Evolutionary conservation across 2,329 filamentous ascomycete species (phyloP), one percentile per base, ranked within the genome.

Genomic region (Aspergillus sclerotialis): DNA sequence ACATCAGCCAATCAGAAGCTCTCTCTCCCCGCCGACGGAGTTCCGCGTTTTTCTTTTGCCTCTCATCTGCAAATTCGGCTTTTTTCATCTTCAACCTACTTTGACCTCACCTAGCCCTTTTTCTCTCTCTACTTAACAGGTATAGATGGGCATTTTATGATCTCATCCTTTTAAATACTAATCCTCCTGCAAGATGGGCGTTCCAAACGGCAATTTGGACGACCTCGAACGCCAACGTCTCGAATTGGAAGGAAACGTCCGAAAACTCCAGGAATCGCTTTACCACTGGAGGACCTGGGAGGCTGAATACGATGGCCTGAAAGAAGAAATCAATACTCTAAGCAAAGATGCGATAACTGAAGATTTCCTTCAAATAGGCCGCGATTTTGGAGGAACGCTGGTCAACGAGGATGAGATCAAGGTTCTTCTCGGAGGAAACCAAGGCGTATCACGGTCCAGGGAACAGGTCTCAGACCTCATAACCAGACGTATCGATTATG

Each of bases 261-360:
- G 72, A 32, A 78, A 86, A 56, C 74, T 96, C 13, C 77, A 77
- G 36, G 78, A 82, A 51, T 80, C 84, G 5, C 72, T 96, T 34
- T 78, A 80, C 42, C 82, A 94, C 65, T 98, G 90, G 90, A 83
- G 85, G 44, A 81, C 80, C 35, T 93, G 85, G 76, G 89, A 94
- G 57, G 78, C 84, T 30, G 90, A 96, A 58, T 96, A 96, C 60
- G 86, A 94, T 55, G 78, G 81, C 15, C 72, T 96, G 42, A 88
- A 84, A 56, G 86, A 93, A 56, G 86, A 93, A 51, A 75, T 96
- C 18, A 64, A 77, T 33, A 68, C 66, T 4, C 56, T 81, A 16
- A 58, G 70, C 23, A 57, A 68, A 27, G 63, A 67, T 32, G 60
- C 73, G 36, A 61, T 64, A 18, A 63, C 66, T 5, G 62, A 74